Percentiles rank a stretch among this genome's conserved stretches.
Evolutionary conservation across 208 protist species (phyloP).

Genomic region (Acanthamoeba healyi): DNA sequence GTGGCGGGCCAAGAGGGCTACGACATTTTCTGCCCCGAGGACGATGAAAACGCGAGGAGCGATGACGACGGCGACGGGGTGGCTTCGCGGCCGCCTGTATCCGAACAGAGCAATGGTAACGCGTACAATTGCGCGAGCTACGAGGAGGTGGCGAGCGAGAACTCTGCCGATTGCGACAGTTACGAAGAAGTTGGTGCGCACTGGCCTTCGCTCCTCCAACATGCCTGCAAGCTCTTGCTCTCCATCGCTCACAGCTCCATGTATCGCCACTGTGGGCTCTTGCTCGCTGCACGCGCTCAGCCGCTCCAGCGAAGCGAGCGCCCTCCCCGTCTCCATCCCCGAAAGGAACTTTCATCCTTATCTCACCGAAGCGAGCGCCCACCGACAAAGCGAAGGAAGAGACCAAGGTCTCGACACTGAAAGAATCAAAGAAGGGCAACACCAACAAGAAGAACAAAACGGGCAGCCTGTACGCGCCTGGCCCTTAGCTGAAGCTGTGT

Average conservation of each 20-base stretch:
- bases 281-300: too few relatives aligned
- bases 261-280: too few relatives aligned
- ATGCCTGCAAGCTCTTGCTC: too few relatives aligned
- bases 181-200: too few relatives aligned
- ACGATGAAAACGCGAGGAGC: neutral
- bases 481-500: neutral
- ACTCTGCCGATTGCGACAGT: too few relatives aligned
- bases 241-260: too few relatives aligned
- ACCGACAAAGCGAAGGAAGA: neutral
- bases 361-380: neutral
- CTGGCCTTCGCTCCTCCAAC: neutral
- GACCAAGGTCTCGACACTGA: too few relatives aligned
- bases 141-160: too few relatives aligned
- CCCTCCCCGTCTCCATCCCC: neutral
- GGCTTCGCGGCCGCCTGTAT: neutral
- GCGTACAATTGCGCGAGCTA: too few relatives aligned
- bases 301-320: neutral
- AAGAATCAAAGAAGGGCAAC: neutral
- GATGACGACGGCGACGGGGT: neutral
- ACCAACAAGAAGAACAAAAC: neutral
- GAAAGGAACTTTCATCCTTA: neutral
- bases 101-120: neutral
- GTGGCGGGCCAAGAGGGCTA: conserved; percentile 12
- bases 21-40: neutral
- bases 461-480: neutral